A percentile compares a stretch with the other conserved stretches of the same genome.
phyloP scores from a whole-genome alignment of 1,284 basidiomycete genomes.

The Golubevia pallescens region DNA sequence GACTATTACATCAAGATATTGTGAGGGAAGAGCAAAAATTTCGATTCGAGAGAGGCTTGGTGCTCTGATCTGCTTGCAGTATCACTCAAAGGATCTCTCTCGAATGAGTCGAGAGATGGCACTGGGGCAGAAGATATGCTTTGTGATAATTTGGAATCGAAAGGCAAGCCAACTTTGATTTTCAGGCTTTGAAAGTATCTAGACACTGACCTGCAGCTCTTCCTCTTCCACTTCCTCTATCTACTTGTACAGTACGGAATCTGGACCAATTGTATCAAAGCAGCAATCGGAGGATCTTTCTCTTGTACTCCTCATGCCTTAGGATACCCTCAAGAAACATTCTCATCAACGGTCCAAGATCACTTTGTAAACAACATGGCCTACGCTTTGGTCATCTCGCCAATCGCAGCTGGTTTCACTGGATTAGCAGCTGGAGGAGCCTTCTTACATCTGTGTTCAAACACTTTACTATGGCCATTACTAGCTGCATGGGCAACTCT shows the following conservation, averaged over 20 bases:
- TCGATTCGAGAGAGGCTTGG: too few relatives aligned
- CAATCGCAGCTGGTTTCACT: constrained; percentile 45
- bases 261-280: constrained; percentile 35
- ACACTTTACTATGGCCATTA: constrained; percentile 44
- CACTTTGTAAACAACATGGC: constrained; percentile 37
- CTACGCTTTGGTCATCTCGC: constrained; percentile 44
- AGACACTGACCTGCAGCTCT: too few relatives aligned
- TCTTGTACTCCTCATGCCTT: constrained; percentile 26
- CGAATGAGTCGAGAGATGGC: too few relatives aligned
- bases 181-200: neutral
- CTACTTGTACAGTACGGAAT: constrained; percentile 27
- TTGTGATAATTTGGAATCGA: too few relatives aligned
- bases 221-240: constrained; percentile 6
- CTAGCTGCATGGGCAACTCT: constrained; percentile 34
- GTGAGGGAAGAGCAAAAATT: too few relatives aligned
- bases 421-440: constrained; percentile 39
- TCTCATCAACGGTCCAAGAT: constrained; percentile 13
- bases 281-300: neutral
- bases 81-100: too few relatives aligned
- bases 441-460: constrained; percentile 39
- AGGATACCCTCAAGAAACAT: constrained; percentile 25
- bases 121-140: too few relatives aligned
- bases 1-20: too few relatives aligned
- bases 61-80: too few relatives aligned
- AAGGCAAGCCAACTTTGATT: too few relatives aligned